Evolutionary conservation across 768 basidiomycete species (phyloP).

Genomic region (Auricularia auricula-judae): DNA sequence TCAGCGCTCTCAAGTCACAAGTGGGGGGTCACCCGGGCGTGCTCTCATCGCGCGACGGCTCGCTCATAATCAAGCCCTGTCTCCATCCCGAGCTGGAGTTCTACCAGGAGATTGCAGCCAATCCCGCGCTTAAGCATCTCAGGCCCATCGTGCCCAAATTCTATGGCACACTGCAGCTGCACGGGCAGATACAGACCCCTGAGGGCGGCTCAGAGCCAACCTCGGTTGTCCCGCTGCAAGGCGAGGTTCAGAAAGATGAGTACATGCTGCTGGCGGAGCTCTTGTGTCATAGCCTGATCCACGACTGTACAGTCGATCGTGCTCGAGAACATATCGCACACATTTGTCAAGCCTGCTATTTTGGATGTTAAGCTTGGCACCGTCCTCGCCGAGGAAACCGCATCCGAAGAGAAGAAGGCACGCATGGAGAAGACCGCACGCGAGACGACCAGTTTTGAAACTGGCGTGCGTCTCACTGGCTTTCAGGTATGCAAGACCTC

Average conservation of each 20-base stretch:
- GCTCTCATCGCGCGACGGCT: conserved; percentile 57
- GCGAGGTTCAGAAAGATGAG: conserved; percentile 36
- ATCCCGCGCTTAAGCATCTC: conserved; percentile 14
- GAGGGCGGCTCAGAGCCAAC: conserved; percentile 15
- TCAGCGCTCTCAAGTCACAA: conserved; percentile 28
- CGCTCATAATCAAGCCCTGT: conserved; percentile 73
- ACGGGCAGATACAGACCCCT: conserved; percentile 41
- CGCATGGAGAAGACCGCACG: conserved; percentile 66
- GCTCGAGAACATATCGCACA: conserved; percentile 68
- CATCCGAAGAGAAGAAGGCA: conserved; percentile 56
- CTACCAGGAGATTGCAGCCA: conserved; percentile 45
- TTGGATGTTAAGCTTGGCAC: conserved; percentile 93
- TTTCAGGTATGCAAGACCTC: conserved; percentile 56
- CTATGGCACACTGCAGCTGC: conserved; percentile 63
- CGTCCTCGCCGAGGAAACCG: conserved; percentile 61
- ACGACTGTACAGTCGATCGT: conserved; percentile 51
- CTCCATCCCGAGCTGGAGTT: conserved; percentile 55
- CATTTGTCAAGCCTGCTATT: conserved; percentile 73
- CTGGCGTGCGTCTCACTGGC: conserved; percentile 77
- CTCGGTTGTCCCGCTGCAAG: conserved; percentile 13
- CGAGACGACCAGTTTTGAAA: conserved; percentile 59
- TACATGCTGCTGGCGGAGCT: conserved; percentile 6
- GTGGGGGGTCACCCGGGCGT: conserved; percentile 78
- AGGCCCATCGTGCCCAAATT: conserved; percentile 59
- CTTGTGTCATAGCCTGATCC: neutral